Evolutionary conservation across 1,284 basidiomycete genomes (phyloP).

Genomic region (Malassezia dermatis): DNA sequence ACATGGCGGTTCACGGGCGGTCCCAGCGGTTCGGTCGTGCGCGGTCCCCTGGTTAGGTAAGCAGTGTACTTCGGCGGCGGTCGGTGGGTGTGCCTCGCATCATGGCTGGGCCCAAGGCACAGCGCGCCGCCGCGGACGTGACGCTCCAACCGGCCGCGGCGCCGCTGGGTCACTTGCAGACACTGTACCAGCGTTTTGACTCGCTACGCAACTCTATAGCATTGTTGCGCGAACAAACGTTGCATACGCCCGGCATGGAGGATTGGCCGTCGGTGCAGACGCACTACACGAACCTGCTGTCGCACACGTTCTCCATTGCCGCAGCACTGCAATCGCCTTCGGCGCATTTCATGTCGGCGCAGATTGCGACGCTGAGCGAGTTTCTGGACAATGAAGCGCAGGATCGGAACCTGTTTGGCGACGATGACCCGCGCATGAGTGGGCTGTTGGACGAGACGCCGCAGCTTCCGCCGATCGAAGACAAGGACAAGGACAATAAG

Average conservation of each 20-base stretch:
- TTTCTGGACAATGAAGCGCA: slow-evolving; percentile 29
- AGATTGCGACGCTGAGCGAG: slow-evolving; percentile 29
- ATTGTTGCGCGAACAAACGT: slow-evolving; percentile 30
- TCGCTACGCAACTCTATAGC: slow-evolving; percentile 33
- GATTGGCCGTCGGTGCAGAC: slow-evolving; percentile 34
- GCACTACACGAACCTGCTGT: slow-evolving; percentile 31
- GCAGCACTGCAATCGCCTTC: slow-evolving; percentile 26
- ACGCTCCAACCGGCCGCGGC: slow-evolving; percentile 20
- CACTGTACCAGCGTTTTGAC: slow-evolving; percentile 30
- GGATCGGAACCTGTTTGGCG: slow-evolving; percentile 28
- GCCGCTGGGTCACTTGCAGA: slow-evolving; percentile 27
- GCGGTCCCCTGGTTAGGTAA: neutral
- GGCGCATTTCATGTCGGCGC: slow-evolving; percentile 31
- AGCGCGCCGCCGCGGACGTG: neutral
- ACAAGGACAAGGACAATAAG: slow-evolving; percentile 24
- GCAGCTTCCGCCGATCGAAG: slow-evolving; percentile 21
- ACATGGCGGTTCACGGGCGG: neutral
- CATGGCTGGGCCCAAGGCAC: neutral
- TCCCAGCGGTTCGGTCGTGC: neutral
- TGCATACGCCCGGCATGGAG: slow-evolving; percentile 30
- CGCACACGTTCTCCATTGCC: slow-evolving; percentile 31
- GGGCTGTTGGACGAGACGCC: slow-evolving; percentile 7
- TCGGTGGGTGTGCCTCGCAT: too few relatives aligned
- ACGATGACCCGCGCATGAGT: slow-evolving; percentile 9
- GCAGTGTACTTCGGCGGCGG: neutral